phyloP scores from a whole-genome alignment of 2,329 filamentous ascomycete genomes.

The Laburnicola sp. region DNA sequence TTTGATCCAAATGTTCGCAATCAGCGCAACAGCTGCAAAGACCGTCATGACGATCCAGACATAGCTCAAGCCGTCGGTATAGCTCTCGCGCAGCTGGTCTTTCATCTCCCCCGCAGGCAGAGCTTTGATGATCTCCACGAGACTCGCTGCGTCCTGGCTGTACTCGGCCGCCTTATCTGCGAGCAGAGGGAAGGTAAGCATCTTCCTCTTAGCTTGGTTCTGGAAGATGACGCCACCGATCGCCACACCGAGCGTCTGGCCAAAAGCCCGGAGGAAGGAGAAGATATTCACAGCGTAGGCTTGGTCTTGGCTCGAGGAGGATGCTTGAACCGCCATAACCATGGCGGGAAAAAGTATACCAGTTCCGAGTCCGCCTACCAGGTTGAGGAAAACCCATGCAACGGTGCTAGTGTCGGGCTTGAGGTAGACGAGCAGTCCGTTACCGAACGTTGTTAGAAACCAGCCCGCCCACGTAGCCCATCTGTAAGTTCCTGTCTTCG shows the following conservation, averaged over 20 bases:
- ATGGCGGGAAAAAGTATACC: slow-evolving; percentile 69
- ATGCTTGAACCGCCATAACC: slow-evolving; percentile 65
- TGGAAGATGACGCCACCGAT: slow-evolving; percentile 71
- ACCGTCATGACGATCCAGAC: slow-evolving; percentile 62
- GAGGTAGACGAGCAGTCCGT: slow-evolving; percentile 59
- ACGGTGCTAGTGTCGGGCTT: slow-evolving; percentile 54
- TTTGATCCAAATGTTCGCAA: slow-evolving; percentile 58
- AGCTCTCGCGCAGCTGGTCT: slow-evolving; percentile 48
- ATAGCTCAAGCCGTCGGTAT: slow-evolving; percentile 57
- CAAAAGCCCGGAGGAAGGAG: slow-evolving; percentile 67
- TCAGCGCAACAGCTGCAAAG: slow-evolving; percentile 55
- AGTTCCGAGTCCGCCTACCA: slow-evolving; percentile 63
- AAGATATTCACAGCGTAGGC: slow-evolving; percentile 67
- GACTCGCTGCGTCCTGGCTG: slow-evolving; percentile 60
- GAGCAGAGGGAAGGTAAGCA: slow-evolving; percentile 54
- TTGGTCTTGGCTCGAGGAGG: slow-evolving; percentile 59
- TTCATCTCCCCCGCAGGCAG: slow-evolving; percentile 56
- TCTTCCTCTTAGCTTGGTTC: slow-evolving; percentile 60
- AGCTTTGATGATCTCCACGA: slow-evolving; percentile 61
- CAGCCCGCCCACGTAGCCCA: slow-evolving; percentile 66
- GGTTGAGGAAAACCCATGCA: slow-evolving; percentile 63
- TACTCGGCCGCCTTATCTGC: slow-evolving; percentile 54
- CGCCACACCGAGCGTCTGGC: slow-evolving; percentile 67
- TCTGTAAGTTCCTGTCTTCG: slow-evolving; percentile 61
- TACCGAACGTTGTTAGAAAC: slow-evolving; percentile 60